Evolutionary conservation across 2,329 filamentous ascomycete genomes (phyloP).

Genomic region (Penicillium italicum): DNA sequence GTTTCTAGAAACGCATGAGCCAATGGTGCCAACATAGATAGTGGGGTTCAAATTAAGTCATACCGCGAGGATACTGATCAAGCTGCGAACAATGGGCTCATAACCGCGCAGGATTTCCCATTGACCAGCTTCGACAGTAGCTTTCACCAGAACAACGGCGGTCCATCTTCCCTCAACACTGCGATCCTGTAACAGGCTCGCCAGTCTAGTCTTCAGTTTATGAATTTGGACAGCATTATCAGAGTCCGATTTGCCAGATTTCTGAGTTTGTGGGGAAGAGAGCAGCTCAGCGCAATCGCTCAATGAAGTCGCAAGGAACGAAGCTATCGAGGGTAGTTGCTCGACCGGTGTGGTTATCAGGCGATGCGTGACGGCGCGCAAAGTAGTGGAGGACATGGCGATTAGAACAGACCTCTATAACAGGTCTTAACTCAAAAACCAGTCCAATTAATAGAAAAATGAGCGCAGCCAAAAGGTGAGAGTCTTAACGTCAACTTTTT

Average conservation of each 20-base stretch:
- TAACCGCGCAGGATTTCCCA: constrained; percentile 74
- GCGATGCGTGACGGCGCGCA: constrained; percentile 45
- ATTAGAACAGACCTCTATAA: not conserved
- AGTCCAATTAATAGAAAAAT: not conserved
- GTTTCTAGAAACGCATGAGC: constrained; percentile 55
- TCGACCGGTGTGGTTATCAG: constrained; percentile 68
- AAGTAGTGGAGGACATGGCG: constrained; percentile 32
- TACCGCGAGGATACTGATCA: constrained; percentile 71
- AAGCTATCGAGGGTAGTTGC: constrained; percentile 70
- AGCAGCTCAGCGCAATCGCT: constrained; percentile 57
- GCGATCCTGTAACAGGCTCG: constrained; percentile 72
- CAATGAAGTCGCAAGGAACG: constrained; percentile 60
- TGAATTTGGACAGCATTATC: constrained; percentile 71
- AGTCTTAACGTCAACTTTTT: constrained; percentile 21
- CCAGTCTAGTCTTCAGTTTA: constrained; percentile 75
- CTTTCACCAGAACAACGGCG: constrained; percentile 74
- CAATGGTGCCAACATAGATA: not conserved
- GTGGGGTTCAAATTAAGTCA: constrained; percentile 12
- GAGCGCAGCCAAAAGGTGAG: not conserved
- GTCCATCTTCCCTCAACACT: constrained; percentile 71
- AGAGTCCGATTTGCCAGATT: constrained; percentile 59
- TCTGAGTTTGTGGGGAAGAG: constrained; percentile 57
- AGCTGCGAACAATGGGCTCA: constrained; percentile 71
- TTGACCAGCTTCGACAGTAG: constrained; percentile 74
- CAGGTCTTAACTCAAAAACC: constrained; percentile 1